Base-by-base conservation (phyloP, 2,329 filamentous ascomycete genomes). In the Botrytis cinerea region DNA sequence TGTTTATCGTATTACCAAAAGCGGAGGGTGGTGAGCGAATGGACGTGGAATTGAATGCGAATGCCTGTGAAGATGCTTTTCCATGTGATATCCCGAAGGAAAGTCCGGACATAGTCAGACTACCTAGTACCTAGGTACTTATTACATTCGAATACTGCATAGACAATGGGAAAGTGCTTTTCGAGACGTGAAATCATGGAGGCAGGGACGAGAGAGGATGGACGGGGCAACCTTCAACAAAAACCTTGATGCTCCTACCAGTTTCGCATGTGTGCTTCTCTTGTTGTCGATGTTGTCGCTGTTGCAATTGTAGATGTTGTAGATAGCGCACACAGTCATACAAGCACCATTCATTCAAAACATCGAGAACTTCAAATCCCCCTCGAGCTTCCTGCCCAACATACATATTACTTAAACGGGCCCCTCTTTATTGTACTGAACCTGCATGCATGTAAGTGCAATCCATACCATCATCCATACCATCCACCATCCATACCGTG, bases 361-460 rank as follows among this genome's bases (percentile, higher is more conserved):
- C 61, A 59, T 72, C 70, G 38, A 67, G 46, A 67, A 28, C 48
- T 22, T 67, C 70, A 57, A 20, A 71, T 40, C 16, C 16, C 40
- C 32, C 40, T 38, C 54, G 38, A 62, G 14, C 45, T 72, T 67
- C 35, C 48, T 67, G 61, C 70, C 70, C 45, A 66, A 57, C 48
- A 54, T 57, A 57, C 48, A 54, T 57, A 67, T 68, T 9, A 66
- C 63, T 54, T 54, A 51, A 28, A 54, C 22, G 46, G 48, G 70
- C 70, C 59, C 70, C 61, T 67, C 70, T 67, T 51, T 67, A 43
- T 67, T 54, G 51, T 59, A 59, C 38, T n/a, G 61, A 72, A 67
- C 48, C 70, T 72, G 66, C 61, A 72, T 72, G 70, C 70, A 72
- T 72, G 28, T 16, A 67, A 60, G 46, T 59, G 70, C 48, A 60